phyloP scores from a whole-genome alignment of 2,329 filamentous ascomycete genomes.

The Cladorrhinum sp. region DNA sequence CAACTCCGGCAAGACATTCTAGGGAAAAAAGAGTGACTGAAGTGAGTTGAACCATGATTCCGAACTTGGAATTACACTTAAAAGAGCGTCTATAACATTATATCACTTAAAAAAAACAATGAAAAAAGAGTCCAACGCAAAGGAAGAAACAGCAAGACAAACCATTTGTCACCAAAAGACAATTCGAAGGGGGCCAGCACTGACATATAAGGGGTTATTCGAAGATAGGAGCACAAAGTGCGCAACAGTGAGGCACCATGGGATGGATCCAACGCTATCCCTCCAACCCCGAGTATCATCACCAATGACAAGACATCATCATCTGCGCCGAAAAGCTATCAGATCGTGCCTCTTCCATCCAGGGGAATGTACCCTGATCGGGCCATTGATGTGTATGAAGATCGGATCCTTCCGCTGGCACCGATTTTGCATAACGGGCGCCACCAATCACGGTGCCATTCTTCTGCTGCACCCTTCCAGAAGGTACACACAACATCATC shows the following conservation, averaged over 20 bases:
- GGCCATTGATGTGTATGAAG: neutral
- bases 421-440: neutral
- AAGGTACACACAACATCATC: neutral
- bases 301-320: neutral
- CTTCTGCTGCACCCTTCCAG: neutral
- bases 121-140: neutral
- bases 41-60: neutral
- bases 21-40: neutral
- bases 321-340: neutral
- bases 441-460: neutral
- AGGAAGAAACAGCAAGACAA: neutral
- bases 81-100: constrained; percentile 1
- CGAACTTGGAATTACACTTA: neutral
- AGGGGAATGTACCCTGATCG: neutral
- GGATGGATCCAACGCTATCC: neutral
- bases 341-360: neutral
- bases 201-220: neutral
- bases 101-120: neutral
- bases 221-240: neutral
- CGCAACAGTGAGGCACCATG: neutral
- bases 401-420: neutral
- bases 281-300: neutral
- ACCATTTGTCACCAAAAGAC: neutral
- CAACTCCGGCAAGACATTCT: neutral
- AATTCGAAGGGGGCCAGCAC: neutral